Evolutionary conservation across 139 green algal species (phyloP).

Genomic region (Haematococcus lacustris): DNA sequence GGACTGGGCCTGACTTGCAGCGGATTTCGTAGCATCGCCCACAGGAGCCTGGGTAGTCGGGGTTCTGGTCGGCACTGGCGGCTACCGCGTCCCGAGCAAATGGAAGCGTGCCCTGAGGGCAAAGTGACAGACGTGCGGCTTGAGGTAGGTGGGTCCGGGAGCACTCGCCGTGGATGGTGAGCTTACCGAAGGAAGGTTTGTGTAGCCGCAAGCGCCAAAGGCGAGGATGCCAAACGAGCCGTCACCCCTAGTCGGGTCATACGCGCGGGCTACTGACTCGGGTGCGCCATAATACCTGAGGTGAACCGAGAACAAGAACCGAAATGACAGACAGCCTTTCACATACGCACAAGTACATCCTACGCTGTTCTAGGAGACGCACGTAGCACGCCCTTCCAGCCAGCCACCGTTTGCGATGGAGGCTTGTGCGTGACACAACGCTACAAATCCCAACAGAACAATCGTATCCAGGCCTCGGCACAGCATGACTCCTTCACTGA

Average conservation of each 20-base stretch:
- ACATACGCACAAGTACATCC: too few species aligned
- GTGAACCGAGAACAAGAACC: too few species aligned
- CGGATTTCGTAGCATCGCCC: slow-evolving; percentile 6
- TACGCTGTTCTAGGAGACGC: too few species aligned
- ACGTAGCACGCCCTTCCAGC: too few species aligned
- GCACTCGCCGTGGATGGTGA: too few species aligned
- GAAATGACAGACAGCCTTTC: too few species aligned
- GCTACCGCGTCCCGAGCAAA: slow-evolving; percentile 6
- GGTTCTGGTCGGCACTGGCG: slow-evolving; percentile 6
- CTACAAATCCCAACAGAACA: too few species aligned
- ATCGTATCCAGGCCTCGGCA: too few species aligned
- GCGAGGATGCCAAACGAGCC: slow-evolving; percentile 33
- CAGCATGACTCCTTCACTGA: too few species aligned
- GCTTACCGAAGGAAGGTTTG: slow-evolving; percentile 14
- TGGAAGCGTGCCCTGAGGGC: background rate
- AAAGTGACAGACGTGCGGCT: background rate
- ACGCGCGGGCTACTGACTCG: slow-evolving; percentile 5
- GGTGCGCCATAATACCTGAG: slow-evolving; percentile 4
- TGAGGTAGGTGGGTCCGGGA: too few species aligned
- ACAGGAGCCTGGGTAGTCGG: slow-evolving; percentile 27
- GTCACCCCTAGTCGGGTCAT: slow-evolving; percentile 14
- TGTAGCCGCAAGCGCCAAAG: slow-evolving; percentile 34
- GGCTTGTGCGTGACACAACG: too few species aligned
- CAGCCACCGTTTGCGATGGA: too few species aligned
- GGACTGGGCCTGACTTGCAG: background rate